Evolutionary conservation across 2,329 filamentous ascomycete species (phyloP), one percentile per base, ranked within the genome.

Genomic region (Harringtonia lauricola): DNA sequence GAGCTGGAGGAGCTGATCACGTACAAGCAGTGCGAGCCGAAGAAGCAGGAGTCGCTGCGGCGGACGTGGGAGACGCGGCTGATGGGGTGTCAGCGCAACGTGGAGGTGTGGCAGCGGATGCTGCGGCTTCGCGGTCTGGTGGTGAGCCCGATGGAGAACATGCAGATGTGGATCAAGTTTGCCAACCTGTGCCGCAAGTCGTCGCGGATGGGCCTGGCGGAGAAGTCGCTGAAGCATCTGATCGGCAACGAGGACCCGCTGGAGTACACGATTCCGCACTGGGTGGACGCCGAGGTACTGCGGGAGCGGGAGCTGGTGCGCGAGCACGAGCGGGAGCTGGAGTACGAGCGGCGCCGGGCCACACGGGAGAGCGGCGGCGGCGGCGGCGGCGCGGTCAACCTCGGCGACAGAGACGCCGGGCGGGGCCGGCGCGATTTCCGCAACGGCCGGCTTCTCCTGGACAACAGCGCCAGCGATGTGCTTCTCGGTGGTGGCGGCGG

Each of bases 121-220:
- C 79, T 99, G 44, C 92, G 95, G 58, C 81, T 98, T 28, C 81
- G 92, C 47, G 86, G 88, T 18, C 72, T 99, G 41, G 92, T 99
- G 47, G 90, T 96, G 48, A 82, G 82, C 1, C 90, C 94, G 0
- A 79, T 79, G 29, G 89, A 99, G 60, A 95, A 95, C 56, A 87
- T 94, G 71, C 86, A 94, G 56, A 98, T 98, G 88, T 95, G 89
- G 81, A 96, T 98, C 69, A 99, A 98, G 60, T 98, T 95, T 60
- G 86, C 92, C 55, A 98, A 96, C 55, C 77, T 98, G 7, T 99
- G 94, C 63, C 85, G 94, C 55, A 99, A 98, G 63, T 95, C 90
- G 36, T 85, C 87, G 46, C 83, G 92, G 26, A 89, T 90, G 72
- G 90, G 92, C 10, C 75, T 99, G 39, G 92, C 92, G 1, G 92